Conservation (phyloP, 2,329 filamentous ascomycete genomes). For the Sclerotinia glacialis region DNA sequence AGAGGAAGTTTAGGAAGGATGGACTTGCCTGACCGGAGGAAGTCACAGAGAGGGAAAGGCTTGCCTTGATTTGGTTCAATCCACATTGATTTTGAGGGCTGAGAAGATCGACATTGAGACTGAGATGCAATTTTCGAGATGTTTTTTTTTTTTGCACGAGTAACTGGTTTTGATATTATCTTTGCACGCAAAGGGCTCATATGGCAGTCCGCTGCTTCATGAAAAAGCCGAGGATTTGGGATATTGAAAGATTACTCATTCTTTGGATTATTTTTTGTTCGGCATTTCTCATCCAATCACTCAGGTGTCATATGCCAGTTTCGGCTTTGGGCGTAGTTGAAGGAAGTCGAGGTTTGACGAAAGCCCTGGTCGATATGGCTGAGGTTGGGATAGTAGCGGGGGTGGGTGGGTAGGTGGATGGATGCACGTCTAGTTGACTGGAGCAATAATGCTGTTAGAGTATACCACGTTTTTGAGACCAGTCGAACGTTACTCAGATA, state of each 20-base stretch:
- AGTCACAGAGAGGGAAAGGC: not conserved
- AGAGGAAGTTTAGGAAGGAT: slow-evolving; percentile 37
- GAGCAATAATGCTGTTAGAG: not conserved
- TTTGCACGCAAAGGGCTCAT: not conserved
- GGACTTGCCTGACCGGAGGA: not conserved
- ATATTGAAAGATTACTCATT: not conserved
- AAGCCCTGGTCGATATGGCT: not conserved
- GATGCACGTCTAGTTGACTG: not conserved
- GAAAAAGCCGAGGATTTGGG: not conserved
- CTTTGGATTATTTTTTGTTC: not conserved
- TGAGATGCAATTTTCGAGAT: not conserved
- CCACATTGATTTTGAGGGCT: no score
- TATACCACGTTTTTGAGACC: not conserved
- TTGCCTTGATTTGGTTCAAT: not conserved
- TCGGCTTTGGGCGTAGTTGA: not conserved
- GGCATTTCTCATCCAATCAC: not conserved
- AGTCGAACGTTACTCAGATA: not conserved
- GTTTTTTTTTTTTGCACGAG: not conserved
- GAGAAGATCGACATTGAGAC: not conserved
- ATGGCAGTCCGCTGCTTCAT: not conserved
- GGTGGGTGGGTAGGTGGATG: not conserved
- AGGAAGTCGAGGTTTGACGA: not conserved
- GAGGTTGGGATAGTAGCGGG: not conserved
- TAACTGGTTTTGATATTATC: not conserved
- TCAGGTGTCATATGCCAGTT: not conserved